Evolutionary conservation across 441 rosid species (phyloP), one percentile per base, ranked within the genome.

Genomic region (Manihot esculenta): DNA sequence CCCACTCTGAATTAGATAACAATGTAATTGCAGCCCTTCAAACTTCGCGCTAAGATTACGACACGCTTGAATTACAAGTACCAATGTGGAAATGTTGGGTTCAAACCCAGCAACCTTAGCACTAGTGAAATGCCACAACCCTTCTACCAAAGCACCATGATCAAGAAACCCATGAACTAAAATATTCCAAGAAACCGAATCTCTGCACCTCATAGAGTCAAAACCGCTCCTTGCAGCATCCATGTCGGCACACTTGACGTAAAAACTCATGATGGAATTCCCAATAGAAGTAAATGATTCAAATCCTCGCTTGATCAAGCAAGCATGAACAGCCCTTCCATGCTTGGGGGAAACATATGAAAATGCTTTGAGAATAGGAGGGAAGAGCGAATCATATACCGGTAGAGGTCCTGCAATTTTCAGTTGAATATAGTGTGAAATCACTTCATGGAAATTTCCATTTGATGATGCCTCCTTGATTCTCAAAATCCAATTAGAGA

Each of bases 181-280:
- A 49, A 87, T 82, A 65, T 89, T 92, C 94, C 94, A 89, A 72
- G 96, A 81, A 72, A 92, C 81, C 7, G 91, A 89, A 72, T 92
- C 94, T 62, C 73, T 74, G 67, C 53, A 69, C 26, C 3, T 68
- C 85, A 82, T 69, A 71, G 44, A 77, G 64, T 73, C 38, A 73
- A 89, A 89, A 27, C 72, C 68, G 51, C 74, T 68, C 70, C 73
- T 30, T 10, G 93, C 86, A 10, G 84, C 77, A 49, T 71, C 64
- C 65, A 76, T 69, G 72, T 84, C 86, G 13, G 82, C 81, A 64
- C 82, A 71, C 81, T 89, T 88, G 61, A 79, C 49, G 79, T 89
- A 91, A 41, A 84, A 86, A 79, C 86, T 91, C 77, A 82, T 24
- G 69, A 82, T 71, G 42, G 93, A 87, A 72, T 88, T 89, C 57